phyloP scores from a whole-genome alignment of 208 protist species.

The Acanthamoeba sp. region DNA sequence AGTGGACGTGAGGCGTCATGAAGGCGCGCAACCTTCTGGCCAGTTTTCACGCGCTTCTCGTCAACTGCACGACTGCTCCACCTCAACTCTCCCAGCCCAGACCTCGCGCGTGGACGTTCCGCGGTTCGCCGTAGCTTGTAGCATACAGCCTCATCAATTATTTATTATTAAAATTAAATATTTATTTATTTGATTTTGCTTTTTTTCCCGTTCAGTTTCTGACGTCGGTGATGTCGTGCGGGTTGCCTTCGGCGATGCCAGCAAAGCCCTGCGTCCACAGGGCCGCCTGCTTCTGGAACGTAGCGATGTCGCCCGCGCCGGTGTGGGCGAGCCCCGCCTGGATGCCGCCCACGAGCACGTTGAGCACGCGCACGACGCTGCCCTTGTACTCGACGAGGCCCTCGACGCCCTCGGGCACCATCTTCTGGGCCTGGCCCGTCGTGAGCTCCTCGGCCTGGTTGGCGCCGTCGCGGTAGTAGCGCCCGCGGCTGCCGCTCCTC shows the following conservation, averaged over 20 bases:
- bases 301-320: slow-evolving; percentile 30
- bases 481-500: slow-evolving; percentile 69
- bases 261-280: slow-evolving; percentile 54
- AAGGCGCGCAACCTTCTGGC: no score
- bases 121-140: no score
- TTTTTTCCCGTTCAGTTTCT: background rate
- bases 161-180: background rate
- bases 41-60: background rate
- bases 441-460: slow-evolving; percentile 79
- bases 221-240: slow-evolving; percentile 55
- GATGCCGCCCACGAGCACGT: slow-evolving; percentile 79
- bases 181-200: background rate
- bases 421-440: slow-evolving; percentile 74
- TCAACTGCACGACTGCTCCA: background rate
- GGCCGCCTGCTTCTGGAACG: slow-evolving; percentile 48
- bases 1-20: no score
- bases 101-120: background rate
- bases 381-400: slow-evolving; percentile 84
- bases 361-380: slow-evolving; percentile 75
- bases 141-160: no score
- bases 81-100: background rate
- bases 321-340: slow-evolving; percentile 78
- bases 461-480: slow-evolving; percentile 75
- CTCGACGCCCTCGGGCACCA: slow-evolving; percentile 81
- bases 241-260: slow-evolving; percentile 43